Evolutionary conservation across 2,329 filamentous ascomycete genomes (phyloP), one percentile per base, ranked within the genome.

Genomic region (Cryoendolithus antarcticus): DNA sequence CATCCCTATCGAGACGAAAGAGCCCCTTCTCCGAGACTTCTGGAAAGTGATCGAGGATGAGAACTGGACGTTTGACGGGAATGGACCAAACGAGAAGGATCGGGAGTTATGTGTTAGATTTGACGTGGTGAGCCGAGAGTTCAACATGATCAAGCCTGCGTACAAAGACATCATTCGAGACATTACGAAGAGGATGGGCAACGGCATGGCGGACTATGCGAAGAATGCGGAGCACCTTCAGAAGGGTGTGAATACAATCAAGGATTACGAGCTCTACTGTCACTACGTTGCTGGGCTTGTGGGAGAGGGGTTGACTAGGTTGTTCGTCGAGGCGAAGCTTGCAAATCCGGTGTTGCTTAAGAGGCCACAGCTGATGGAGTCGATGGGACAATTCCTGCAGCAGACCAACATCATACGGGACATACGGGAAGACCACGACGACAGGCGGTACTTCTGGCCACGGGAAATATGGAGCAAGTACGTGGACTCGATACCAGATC

Each of bases 371-470:
- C 74, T 98, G 36, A 84, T 86, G 51, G 88, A 94, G 63, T 89
- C 86, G 33, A 98, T 98, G 91, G 91, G 86, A 15, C 82, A 94
- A 50, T 94, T 98, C 63, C 69, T 98, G 45, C 91, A 98, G 59
- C 94, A 98, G 70, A 93, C 86, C 49, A 98, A 98, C 70, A 95
- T 98, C 60, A 95, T 96, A 57, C 85, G 91, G 57, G 91, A 98
- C 60, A 75, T 96, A 47, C 77, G 80, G 52, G 91, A 98, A 61
- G 91, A 98, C 57, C 80, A 80, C 51, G 74, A 83, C 43, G 91
- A 96, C 61, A 79, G 81, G 51, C 77, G 91, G 46, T 78, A 84
- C 42, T 98, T 94, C 72, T 98, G 86, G 77, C 91, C 91, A 37
- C 83, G 82, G 62, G 86, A 94, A 65, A 86, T 98, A 56, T 98